Evolutionary conservation across 2,329 filamentous ascomycete genomes (phyloP).

Genomic region (Alternaria incomplexa): DNA sequence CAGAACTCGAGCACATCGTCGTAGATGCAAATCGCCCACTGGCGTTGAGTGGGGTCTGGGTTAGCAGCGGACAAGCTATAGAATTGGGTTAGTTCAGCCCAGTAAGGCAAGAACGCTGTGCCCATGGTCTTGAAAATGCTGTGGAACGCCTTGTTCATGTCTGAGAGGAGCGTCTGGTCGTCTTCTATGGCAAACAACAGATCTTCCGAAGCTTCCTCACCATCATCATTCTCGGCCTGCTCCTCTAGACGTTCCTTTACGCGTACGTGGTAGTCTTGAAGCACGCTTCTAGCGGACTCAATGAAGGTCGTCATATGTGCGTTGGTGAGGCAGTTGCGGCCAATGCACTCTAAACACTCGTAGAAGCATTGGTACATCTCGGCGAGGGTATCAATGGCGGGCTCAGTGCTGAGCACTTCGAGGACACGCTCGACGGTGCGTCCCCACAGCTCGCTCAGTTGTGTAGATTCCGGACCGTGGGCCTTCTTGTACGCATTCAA

Average conservation of each 20-base stretch:
- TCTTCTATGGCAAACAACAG: constrained; percentile 92
- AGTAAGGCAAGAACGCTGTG: constrained; percentile 79
- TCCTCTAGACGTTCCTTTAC: constrained; percentile 86
- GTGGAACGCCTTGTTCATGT: constrained; percentile 99
- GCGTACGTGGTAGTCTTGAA: constrained; percentile 91
- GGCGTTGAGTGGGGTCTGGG: constrained; percentile 84
- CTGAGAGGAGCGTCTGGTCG: constrained; percentile 92
- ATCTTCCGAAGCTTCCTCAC: constrained; percentile 88
- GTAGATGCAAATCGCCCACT: constrained; percentile 99
- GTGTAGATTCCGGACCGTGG: constrained; percentile 78
- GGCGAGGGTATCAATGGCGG: constrained; percentile 91
- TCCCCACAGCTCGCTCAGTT: constrained; percentile 83
- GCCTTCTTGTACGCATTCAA: constrained; percentile 93
- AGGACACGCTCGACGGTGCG: constrained; percentile 88
- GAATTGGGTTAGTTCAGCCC: constrained; percentile 83
- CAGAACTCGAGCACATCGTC: constrained; percentile 98
- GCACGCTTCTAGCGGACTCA: constrained; percentile 79
- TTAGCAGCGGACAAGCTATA: constrained; percentile 87
- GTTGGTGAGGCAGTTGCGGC: constrained; percentile 78
- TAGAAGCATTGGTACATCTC: constrained; percentile 99
- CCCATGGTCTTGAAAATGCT: constrained; percentile 98
- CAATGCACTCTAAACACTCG: constrained; percentile 93
- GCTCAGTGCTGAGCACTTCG: constrained; percentile 91
- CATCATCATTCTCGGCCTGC: constrained; percentile 81
- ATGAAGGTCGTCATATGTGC: constrained; percentile 89